Base-by-base conservation (phyloP, 2,329 filamentous ascomycete species). In the Penicillium corylophilum region DNA sequence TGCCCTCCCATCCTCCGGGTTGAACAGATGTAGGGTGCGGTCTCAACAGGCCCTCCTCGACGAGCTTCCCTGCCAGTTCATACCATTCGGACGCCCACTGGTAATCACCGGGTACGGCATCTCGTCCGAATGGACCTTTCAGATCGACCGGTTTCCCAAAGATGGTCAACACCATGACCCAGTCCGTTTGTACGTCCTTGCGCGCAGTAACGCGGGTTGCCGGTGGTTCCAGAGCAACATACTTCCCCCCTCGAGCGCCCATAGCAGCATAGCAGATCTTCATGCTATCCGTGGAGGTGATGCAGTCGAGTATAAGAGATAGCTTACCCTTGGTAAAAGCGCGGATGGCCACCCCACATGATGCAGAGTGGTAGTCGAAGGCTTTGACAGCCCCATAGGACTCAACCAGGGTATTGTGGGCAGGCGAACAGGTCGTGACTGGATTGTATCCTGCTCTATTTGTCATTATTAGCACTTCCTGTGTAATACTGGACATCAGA, bases 391-490 rank as follows among this genome's bases (percentile, higher is more conserved):
- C 59, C 3, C 59, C 57, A n/a, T 36, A 45, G 4, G 15, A 4
- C 9, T 45, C 28, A 0, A 56, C 54, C 0, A 56, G 38, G 5
- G 46, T 46, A 13, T 48, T 47, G 38, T 55, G 55, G 2, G 10
- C 33, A 1, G 58, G 51, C 1, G 58, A 60, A 36, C 56, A 59
- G n/a, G 55, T 59, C 0, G 51, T 43, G 6, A 60, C 50, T 16
- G 51, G 46, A 2, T 8, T 38, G n/a, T 40, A 50, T 16, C 57
- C 57, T 2, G 49, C 22, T 15, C 44, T 46, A 16, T 13, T 7
- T 31, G 7, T 7, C 28, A 31, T 13, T 7, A 31, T 31, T 31
- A 31, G 28, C 28, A 31, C 28, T 7, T 29, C 18, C 10, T 33
- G n/a, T n/a, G n/a, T n/a, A n/a, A n/a, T n/a, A n/a, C n/a, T n/a